Conservation (phyloP, 176 grass and related monocot genomes). For the Neostapfia colusana region DNA sequence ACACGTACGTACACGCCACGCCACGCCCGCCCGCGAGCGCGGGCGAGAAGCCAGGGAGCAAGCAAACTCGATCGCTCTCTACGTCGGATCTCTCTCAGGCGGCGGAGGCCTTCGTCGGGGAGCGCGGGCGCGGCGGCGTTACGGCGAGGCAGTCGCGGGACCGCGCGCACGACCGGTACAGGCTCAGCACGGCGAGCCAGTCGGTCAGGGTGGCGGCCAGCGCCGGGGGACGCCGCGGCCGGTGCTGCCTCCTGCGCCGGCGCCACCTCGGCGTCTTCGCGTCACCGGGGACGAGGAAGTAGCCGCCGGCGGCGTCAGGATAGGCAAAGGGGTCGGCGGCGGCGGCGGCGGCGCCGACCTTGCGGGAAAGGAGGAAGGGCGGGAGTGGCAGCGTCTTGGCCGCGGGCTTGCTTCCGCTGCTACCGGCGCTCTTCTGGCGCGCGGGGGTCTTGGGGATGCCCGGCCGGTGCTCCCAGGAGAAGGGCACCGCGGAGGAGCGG, state of each 20-base stretch:
- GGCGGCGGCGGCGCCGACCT: conserved; percentile 20
- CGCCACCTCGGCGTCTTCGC: conserved; percentile 23
- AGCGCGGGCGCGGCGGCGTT: conserved; percentile 6
- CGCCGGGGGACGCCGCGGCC: conserved; percentile 15
- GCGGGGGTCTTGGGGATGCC: conserved; percentile 72
- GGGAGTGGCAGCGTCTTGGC: conserved; percentile 48
- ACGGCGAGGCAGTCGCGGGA: conserved; percentile 44
- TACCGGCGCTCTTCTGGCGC: neutral
- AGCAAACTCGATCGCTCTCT: neutral
- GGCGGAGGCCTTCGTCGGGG: conserved; percentile 12
- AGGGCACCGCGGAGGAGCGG: conserved; percentile 56
- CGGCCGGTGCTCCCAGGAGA: conserved; percentile 83
- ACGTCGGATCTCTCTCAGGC: neutral
- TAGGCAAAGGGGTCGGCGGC: conserved; percentile 15
- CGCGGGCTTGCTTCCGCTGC: neutral
- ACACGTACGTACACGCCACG: neutral
- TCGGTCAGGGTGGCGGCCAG: conserved; percentile 37
- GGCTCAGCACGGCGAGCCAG: conserved; percentile 54
- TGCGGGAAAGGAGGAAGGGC: conserved; percentile 49
- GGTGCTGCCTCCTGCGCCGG: neutral
- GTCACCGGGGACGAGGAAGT: conserved; percentile 22
- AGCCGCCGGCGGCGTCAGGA: neutral
- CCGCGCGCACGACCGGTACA: conserved; percentile 48
- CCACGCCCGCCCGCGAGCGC: neutral
- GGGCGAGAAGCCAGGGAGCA: neutral